Evolutionary conservation across 176 grass and related monocot genomes (phyloP).

Genomic region (Zoysia japonica): DNA sequence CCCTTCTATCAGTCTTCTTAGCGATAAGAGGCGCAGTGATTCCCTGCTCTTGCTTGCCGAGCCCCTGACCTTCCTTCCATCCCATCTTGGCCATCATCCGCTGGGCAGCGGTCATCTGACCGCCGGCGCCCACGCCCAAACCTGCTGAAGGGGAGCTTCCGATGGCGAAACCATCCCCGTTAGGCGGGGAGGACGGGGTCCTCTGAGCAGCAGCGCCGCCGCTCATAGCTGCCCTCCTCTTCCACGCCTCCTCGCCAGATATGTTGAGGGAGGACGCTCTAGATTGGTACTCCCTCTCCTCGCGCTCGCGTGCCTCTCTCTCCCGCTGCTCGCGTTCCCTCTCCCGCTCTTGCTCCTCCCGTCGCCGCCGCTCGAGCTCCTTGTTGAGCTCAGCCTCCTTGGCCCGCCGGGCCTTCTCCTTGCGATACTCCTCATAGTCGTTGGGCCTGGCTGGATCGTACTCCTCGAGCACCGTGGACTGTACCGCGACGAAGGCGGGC

Average conservation of each 20-base stretch:
- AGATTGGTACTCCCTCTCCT: constrained; percentile 59
- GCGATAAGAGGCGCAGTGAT: constrained; percentile 81
- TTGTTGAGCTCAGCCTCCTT: constrained; percentile 73
- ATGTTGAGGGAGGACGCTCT: constrained; percentile 64
- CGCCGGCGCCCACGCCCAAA: constrained; percentile 59
- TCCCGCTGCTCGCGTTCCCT: constrained; percentile 70
- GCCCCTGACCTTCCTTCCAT: constrained; percentile 98
- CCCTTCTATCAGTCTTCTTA: constrained; percentile 84
- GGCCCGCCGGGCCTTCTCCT: constrained; percentile 63
- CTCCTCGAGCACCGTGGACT: constrained; percentile 86
- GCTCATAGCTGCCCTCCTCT: constrained; percentile 78
- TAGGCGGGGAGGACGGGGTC: constrained; percentile 47
- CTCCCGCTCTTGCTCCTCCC: constrained; percentile 73
- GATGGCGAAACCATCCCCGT: constrained; percentile 57
- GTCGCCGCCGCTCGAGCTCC: constrained; percentile 71
- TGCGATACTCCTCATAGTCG: constrained; percentile 92
- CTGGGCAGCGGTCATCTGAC: constrained; percentile 90
- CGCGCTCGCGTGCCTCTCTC: constrained; percentile 52
- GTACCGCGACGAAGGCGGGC: constrained; percentile 71
- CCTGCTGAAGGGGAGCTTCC: constrained; percentile 58
- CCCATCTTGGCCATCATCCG: constrained; percentile 99
- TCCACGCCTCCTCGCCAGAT: constrained; percentile 95
- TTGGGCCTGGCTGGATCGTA: constrained; percentile 97
- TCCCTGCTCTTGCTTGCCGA: constrained; percentile 91
- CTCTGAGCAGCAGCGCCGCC: constrained; percentile 32